Evolutionary conservation across 129 eudicot species (phyloP).

Genomic region (Logfia minima): DNA sequence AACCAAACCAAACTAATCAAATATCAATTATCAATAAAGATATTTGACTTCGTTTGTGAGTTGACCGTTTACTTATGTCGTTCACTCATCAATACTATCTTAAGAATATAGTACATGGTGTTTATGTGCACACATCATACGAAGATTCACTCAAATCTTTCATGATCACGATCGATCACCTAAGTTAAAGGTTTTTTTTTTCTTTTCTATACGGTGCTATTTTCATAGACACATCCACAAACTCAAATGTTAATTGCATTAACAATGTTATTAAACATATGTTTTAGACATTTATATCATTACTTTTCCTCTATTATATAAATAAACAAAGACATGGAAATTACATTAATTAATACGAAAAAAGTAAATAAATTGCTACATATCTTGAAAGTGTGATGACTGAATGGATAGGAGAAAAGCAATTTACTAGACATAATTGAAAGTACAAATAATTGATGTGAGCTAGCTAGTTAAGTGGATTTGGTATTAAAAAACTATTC

Average conservation of each 20-base stretch:
- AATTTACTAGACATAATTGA: not conserved
- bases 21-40: not conserved
- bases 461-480: not conserved
- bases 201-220: not conserved
- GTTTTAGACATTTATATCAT: no score
- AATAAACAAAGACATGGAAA: not conserved
- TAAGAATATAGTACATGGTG: not conserved
- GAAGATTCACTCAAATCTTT: not conserved
- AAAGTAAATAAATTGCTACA: not conserved
- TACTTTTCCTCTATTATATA: not conserved
- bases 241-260: not conserved
- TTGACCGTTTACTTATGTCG: not conserved
- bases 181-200: no score
- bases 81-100: not conserved
- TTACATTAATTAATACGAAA: not conserved
- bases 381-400: not conserved
- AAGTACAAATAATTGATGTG: constrained; percentile 1
- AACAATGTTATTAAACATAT: not conserved
- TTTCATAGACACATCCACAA: not conserved
- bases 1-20: not conserved
- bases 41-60: not conserved
- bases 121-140: not conserved
- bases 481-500: not conserved
- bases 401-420: not conserved
- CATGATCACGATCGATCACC: not conserved